These are phyloP conservation scores for Tubosaeta brunneosetosa DNA, from an alignment of 768 basidiomycete species.

Conservation along the genomic window DNA sequence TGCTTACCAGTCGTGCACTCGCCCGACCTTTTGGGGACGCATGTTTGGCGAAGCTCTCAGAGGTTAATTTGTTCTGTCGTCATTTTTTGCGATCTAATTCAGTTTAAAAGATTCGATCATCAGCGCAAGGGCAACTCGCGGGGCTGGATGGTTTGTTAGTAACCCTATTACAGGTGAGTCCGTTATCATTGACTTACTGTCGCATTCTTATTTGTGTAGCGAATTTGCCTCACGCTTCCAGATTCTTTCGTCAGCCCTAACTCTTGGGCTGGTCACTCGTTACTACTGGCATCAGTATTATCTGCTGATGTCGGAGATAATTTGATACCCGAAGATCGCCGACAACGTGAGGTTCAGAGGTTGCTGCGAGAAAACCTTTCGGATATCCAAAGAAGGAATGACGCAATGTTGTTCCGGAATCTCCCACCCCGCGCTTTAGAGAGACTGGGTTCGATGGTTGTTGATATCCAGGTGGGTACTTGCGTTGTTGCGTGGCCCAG, in stretches of 20 bases:
- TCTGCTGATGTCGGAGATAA: slow-evolving; percentile 35
- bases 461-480: slow-evolving; percentile 43
- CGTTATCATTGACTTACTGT: neutral
- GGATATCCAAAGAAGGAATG: slow-evolving; percentile 75
- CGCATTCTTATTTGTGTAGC: slow-evolving; percentile 35
- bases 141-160: slow-evolving; percentile 51
- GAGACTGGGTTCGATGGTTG: slow-evolving; percentile 56
- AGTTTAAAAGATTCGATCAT: slow-evolving; percentile 47
- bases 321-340: slow-evolving; percentile 16
- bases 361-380: slow-evolving; percentile 53
- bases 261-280: slow-evolving; percentile 55
- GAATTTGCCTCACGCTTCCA: slow-evolving; percentile 63
- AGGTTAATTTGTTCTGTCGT: slow-evolving; percentile 39
- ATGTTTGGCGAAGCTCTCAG: slow-evolving; percentile 59
- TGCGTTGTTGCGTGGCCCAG: neutral
- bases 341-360: slow-evolving; percentile 42
- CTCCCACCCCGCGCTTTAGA: slow-evolving; percentile 59
- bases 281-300: slow-evolving; percentile 37
- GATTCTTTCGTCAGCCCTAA: slow-evolving; percentile 73
- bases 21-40: slow-evolving; percentile 68
- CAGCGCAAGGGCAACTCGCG: slow-evolving; percentile 52
- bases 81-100: neutral
- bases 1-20: slow-evolving; percentile 62
- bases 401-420: slow-evolving; percentile 71
- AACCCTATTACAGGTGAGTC: slow-evolving; percentile 56